Percentiles rank a stretch among this genome's conserved stretches.
Conservation (phyloP, 108 stramenopile genomes). For the Nitzschia putrida region DNA sequence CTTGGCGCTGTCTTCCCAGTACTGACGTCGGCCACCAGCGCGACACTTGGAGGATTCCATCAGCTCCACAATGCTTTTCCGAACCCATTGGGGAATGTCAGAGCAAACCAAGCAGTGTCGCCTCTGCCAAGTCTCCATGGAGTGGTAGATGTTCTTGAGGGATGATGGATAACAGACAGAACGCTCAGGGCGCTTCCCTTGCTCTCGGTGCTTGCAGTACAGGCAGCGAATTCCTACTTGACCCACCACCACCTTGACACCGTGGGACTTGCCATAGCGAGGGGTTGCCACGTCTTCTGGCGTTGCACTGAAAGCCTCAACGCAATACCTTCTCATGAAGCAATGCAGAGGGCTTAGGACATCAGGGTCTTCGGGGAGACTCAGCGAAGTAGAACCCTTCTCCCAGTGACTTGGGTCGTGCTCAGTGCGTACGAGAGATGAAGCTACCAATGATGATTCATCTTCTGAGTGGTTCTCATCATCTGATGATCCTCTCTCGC, state of each 20-base stretch:
- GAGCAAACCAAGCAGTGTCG: constrained; percentile 49
- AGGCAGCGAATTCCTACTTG: constrained; percentile 60
- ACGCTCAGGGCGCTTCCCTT: constrained; percentile 36
- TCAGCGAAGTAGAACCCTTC: constrained; percentile 42
- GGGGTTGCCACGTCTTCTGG: constrained; percentile 66
- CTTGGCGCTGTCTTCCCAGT: constrained; percentile 75
- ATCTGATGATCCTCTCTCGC: neutral
- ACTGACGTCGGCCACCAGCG: constrained; percentile 71
- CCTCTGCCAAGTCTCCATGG: constrained; percentile 67
- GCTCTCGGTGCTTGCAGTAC: constrained; percentile 48
- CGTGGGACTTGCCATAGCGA: constrained; percentile 65
- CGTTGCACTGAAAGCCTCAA: constrained; percentile 73
- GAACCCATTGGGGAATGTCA: constrained; percentile 47
- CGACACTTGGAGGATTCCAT: constrained; percentile 48
- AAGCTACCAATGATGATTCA: constrained; percentile 4
- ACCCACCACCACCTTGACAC: constrained; percentile 40
- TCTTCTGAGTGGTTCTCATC: neutral
- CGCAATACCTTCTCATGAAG: constrained; percentile 74
- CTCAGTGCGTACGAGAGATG: neutral
- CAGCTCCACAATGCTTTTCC: constrained; percentile 38
- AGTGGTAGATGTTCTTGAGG: constrained; percentile 54
- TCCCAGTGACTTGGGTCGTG: constrained; percentile 1
- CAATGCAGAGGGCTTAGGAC: constrained; percentile 77
- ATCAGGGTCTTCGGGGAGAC: constrained; percentile 63
- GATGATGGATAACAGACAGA: constrained; percentile 54